Evolutionary conservation across 306 rosid species (phyloP).

Genomic region (Benincasa hispida): DNA sequence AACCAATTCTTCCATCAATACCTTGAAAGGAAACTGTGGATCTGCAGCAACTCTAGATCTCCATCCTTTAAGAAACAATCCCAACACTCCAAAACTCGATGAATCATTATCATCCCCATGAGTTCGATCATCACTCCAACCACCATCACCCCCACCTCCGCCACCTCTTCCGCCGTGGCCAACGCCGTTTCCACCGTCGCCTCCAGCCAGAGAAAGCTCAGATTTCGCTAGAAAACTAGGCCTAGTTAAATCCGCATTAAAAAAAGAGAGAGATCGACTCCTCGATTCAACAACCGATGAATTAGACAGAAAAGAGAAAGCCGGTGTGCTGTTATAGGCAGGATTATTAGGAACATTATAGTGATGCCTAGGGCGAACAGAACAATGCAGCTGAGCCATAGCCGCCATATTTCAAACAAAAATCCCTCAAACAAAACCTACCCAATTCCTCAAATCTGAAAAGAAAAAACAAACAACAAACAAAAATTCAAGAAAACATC

Average conservation of each 20-base stretch:
- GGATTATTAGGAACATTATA: not conserved
- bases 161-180: conserved; percentile 20
- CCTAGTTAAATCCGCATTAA: conserved; percentile 12
- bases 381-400: conserved; percentile 47
- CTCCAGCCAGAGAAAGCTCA: conserved; percentile 38
- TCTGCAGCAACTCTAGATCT: conserved; percentile 92
- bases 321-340: not conserved
- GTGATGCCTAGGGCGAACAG: conserved; percentile 23
- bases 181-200: conserved; percentile 17
- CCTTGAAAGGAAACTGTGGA: conserved; percentile 98
- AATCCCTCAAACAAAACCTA: not conserved
- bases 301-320: conserved; percentile 26
- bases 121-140: conserved; percentile 14
- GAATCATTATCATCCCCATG: conserved; percentile 18
- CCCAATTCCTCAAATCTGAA: conserved; percentile 2
- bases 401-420: conserved; percentile 31
- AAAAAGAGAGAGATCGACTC: conserved; percentile 19
- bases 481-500: not conserved
- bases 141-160: conserved; percentile 12
- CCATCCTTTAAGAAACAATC: conserved; percentile 67
- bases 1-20: conserved; percentile 82
- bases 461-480: not conserved
- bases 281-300: conserved; percentile 12
- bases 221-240: conserved; percentile 15
- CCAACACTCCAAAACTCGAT: conserved; percentile 39